Conservation (phyloP, 106 monocot genomes). For the Phalaenopsis aphrodite region DNA sequence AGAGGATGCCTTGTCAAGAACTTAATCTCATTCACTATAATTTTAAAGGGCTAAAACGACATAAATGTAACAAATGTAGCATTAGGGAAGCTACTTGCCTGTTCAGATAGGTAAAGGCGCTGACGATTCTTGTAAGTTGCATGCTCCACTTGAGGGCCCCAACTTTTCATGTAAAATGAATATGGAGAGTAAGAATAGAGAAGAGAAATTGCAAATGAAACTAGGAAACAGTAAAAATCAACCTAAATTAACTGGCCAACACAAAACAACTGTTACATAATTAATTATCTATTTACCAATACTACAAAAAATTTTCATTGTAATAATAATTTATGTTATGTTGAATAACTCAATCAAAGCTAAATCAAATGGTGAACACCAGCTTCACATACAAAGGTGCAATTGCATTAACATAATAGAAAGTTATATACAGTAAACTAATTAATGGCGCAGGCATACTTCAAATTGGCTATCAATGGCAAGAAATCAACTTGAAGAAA, state of each 20-base stretch:
- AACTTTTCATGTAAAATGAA: slow-evolving; percentile 28
- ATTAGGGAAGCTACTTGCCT: slow-evolving; percentile 32
- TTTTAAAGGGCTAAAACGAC: not conserved
- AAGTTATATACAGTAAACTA: not conserved
- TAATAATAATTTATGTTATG: not conserved
- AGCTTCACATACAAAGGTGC: not conserved
- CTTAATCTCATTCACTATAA: not conserved
- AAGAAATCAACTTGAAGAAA: not conserved
- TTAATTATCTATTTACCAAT: not conserved
- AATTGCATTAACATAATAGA: not conserved
- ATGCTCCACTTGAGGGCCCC: slow-evolving; percentile 86
- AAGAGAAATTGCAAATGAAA: not conserved
- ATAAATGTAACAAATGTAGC: not conserved
- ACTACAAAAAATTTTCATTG: not conserved
- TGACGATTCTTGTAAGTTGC: slow-evolving; percentile 91
- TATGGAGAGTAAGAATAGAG: not conserved
- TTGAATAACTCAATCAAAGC: not conserved
- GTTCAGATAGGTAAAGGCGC: slow-evolving; percentile 95
- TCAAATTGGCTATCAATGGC: not conserved
- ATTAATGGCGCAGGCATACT: not conserved
- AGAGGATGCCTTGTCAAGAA: not conserved
- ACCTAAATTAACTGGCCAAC: not conserved
- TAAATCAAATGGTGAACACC: not conserved
- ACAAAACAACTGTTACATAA: not conserved
- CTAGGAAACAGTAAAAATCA: not conserved